A percentile compares a stretch with the other conserved stretches of the same genome.
Conservation (phyloP, 768 basidiomycete species). For the Candolleomyces efflorescens region DNA sequence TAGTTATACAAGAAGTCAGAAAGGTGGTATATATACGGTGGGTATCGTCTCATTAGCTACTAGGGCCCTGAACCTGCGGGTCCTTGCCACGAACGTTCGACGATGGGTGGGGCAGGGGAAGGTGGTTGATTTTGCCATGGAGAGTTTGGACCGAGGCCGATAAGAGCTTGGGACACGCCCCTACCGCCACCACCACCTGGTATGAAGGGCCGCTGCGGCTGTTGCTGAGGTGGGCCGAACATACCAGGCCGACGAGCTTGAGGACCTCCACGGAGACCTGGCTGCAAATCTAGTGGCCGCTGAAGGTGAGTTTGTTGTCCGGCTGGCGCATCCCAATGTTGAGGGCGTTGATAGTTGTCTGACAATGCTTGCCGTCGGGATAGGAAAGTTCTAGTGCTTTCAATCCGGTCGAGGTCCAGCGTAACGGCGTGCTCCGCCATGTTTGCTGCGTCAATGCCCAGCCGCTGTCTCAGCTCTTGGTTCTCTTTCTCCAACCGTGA, state of each 20-base stretch:
- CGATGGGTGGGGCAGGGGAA: conserved; percentile 36
- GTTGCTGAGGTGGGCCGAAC: conserved; percentile 41
- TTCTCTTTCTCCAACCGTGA: conserved; percentile 81
- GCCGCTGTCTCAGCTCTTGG: conserved; percentile 62
- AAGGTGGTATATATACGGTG: neutral
- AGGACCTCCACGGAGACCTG: conserved; percentile 47
- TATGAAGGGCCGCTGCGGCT: conserved; percentile 27
- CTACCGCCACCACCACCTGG: conserved; percentile 19
- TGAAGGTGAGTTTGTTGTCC: conserved; percentile 15
- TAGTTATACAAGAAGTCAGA: neutral
- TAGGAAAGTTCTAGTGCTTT: conserved; percentile 36
- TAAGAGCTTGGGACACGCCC: conserved; percentile 23
- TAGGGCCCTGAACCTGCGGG: conserved; percentile 34
- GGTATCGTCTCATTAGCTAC: conserved; percentile 17
- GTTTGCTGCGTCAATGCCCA: conserved; percentile 66
- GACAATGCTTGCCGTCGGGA: conserved; percentile 17
- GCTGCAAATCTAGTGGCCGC: conserved; percentile 44
- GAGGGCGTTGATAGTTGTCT: conserved; percentile 14
- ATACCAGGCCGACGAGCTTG: conserved; percentile 54
- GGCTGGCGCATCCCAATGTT: conserved; percentile 28
- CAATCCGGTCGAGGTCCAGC: conserved; percentile 44
- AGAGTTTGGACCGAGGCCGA: conserved; percentile 22
- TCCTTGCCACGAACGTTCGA: conserved; percentile 44
- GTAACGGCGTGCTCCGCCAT: conserved; percentile 50
- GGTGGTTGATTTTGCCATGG: conserved; percentile 37